Evolutionary conservation across 768 basidiomycete species (phyloP).

Genomic region (Suillus hirtellus): DNA sequence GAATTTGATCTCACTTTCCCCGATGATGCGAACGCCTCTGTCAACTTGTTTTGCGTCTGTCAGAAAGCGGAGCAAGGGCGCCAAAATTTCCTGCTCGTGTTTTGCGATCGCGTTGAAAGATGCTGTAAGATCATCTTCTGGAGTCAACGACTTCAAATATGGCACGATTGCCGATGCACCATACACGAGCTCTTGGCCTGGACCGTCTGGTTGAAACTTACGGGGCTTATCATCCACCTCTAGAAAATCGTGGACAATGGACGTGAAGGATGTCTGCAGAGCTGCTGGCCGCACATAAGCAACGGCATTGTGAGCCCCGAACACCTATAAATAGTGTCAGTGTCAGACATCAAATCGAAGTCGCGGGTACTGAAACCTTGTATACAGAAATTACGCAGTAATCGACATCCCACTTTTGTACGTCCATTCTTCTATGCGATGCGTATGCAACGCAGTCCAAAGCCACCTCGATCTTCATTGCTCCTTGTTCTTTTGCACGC

Average conservation of each 20-base stretch:
- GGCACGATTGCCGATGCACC: conserved; percentile 57
- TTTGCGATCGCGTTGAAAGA: conserved; percentile 57
- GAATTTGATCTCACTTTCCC: conserved; percentile 46
- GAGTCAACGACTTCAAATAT: conserved; percentile 64
- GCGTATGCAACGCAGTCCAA: conserved; percentile 82
- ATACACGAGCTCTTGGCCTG: conserved; percentile 72
- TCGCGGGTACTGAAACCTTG: conserved; percentile 49
- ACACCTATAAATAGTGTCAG: conserved; percentile 47
- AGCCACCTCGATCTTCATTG: conserved; percentile 60
- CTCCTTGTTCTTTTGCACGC: conserved; percentile 52
- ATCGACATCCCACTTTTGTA: conserved; percentile 76
- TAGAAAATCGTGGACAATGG: conserved; percentile 75
- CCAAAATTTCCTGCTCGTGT: conserved; percentile 61
- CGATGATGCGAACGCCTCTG: conserved; percentile 68
- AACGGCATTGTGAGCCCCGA: conserved; percentile 70
- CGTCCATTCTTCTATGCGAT: conserved; percentile 70
- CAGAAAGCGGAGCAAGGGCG: conserved; percentile 57
- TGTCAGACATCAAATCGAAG: neutral
- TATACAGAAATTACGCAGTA: conserved; percentile 73
- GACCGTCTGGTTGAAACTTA: conserved; percentile 74
- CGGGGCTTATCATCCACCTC: conserved; percentile 43
- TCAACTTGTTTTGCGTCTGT: conserved; percentile 47
- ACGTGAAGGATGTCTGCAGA: conserved; percentile 50
- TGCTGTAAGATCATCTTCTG: conserved; percentile 45
- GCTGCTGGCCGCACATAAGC: conserved; percentile 57